Evolutionary conservation across 305 asterid genomes (phyloP), one percentile per base, ranked within the genome.

Genomic region (Fraxinus greggii): DNA sequence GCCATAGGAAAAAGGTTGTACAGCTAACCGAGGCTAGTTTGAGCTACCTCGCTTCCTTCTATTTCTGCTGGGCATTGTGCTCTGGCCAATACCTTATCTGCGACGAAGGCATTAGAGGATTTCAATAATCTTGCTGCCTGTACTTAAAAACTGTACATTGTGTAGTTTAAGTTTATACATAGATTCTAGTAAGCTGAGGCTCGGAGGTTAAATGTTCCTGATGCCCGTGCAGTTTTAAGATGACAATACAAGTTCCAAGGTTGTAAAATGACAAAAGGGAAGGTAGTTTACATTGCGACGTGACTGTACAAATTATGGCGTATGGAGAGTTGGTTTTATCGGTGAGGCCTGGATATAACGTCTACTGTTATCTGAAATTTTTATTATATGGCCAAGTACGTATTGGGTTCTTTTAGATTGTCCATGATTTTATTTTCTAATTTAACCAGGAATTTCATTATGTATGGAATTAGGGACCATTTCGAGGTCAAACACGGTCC

Each of bases 21-120:
- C 98, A 90, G 98, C 98, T 95, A 91, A 96, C 91, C 35, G 92
- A 91, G 90, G 91, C 88, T 88, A 90, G 92, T 90, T 90, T 87
- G 91, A 88, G 91, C 92, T 86, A 76, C 90, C 91, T 82, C 88
- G 40, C 26, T 31, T 70, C 75, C 75, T 12, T 28, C 23, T 69
- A 63, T 21, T 80, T 76, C 86, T 76, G 77, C 84, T 56, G 63
- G 83, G 54, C 82, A 81, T 77, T 79, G 76, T 84, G 78, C 70
- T 28, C 75, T 15, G 40, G 36, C 35, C 33, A 12, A 29, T 69
- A 69, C 26, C 73, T 78, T 72, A 38, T 83, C 83, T 77, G 67
- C 40, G 7, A 45, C 69, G 77, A 76, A 28, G 76, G 76, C 78
- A 70, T 32, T 36, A 79, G 54, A 80, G 75, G 81, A 81, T 86